phyloP scores from a whole-genome alignment of 2,329 filamentous ascomycete genomes.

The Diaporthe citriasiana region DNA sequence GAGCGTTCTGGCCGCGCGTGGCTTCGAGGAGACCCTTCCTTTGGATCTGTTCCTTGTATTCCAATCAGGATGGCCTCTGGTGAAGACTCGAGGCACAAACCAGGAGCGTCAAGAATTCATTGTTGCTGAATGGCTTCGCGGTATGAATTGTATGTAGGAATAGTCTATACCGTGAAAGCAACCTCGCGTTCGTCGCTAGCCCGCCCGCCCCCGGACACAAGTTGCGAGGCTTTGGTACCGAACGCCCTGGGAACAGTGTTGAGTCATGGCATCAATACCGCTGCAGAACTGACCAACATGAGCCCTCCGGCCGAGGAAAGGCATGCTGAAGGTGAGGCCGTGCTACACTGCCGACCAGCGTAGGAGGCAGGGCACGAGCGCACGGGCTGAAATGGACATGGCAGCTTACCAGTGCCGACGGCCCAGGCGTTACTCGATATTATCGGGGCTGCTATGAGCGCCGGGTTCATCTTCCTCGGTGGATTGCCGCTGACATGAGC shows the following conservation, averaged over 20 bases:
- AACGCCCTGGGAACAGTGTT: not conserved
- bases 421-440: not conserved
- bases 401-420: not conserved
- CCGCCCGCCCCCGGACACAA: not conserved
- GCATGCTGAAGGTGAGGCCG: too few species aligned
- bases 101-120: too few species aligned
- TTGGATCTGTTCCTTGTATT: not conserved
- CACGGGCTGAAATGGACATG: not conserved
- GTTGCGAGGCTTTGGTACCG: not conserved
- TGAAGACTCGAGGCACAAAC: not conserved
- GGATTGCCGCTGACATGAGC: not conserved
- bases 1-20: not conserved
- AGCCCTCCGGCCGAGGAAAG: not conserved
- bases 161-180: not conserved
- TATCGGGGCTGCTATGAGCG: not conserved
- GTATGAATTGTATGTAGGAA: not conserved
- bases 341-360: not conserved
- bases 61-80: not conserved
- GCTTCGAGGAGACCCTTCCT: not conserved
- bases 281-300: not conserved
- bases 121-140: not conserved
- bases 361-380: too few species aligned
- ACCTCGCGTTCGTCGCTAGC: not conserved
- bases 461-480: not conserved
- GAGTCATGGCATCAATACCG: constrained; percentile 5